These are phyloP conservation scores for Boechera divaricarpa DNA, from an alignment of 345 rosid genomes.

Conservation along the genomic window DNA sequence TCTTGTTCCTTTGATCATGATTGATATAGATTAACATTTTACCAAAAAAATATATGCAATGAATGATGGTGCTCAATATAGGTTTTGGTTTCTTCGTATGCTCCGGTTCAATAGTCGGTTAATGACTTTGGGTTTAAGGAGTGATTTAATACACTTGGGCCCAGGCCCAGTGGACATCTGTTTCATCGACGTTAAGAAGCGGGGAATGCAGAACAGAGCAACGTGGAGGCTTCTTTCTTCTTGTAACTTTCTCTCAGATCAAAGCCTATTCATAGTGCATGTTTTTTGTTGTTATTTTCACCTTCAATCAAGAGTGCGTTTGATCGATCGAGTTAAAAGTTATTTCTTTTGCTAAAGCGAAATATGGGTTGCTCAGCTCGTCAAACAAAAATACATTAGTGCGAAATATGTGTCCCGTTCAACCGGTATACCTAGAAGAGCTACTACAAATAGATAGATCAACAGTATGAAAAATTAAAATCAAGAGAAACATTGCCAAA, in stretches of 20 bases:
- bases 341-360: background rate
- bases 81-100: no score
- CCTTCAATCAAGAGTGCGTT: background rate
- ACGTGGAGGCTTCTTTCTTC: background rate
- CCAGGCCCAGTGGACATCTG: background rate
- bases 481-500: conserved; percentile 46
- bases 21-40: no score
- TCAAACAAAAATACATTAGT: conserved; percentile 17
- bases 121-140: no score
- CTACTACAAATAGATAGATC: conserved; percentile 16
- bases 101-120: no score
- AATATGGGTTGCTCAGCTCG: background rate
- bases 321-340: background rate
- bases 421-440: conserved; percentile 4
- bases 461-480: conserved; percentile 2
- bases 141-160: background rate
- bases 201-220: background rate
- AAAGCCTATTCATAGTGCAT: background rate
- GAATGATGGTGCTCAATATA: no score
- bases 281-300: background rate
- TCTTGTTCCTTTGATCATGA: no score
- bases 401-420: background rate
- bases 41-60: no score
- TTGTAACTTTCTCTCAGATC: background rate
- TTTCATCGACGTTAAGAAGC: background rate